Evolutionary conservation across 192 early-diverging fungal species (phyloP).

Genomic region (Backusella liffmaniae): DNA sequence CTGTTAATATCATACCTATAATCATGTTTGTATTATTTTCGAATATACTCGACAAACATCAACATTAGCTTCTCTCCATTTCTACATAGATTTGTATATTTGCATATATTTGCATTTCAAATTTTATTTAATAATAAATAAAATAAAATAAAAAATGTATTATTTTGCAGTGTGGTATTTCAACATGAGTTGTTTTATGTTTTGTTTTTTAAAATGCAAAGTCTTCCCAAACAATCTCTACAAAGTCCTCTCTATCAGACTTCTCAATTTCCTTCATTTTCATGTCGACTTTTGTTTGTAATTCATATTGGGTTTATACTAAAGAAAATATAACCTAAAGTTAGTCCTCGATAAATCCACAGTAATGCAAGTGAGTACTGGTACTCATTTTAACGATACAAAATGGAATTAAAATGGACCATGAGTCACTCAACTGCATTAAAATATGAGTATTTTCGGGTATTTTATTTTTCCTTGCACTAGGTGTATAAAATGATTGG

Average conservation of each 20-base stretch:
- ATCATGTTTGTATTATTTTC: not conserved
- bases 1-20: not conserved
- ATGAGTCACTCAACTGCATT: too few species aligned
- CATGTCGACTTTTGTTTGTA: not conserved
- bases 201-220: not conserved
- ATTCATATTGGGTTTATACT: too few species aligned
- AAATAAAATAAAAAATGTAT: not conserved
- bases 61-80: not conserved
- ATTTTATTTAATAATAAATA: not conserved
- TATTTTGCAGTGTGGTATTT: not conserved
- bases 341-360: too few species aligned
- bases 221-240: not conserved
- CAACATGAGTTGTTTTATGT: not conserved
- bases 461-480: too few species aligned
- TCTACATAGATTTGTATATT: not conserved
- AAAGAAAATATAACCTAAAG: too few species aligned
- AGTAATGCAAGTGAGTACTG: too few species aligned
- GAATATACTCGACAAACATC: not conserved
- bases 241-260: not conserved
- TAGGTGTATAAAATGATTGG: too few species aligned
- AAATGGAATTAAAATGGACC: too few species aligned
- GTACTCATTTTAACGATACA: too few species aligned
- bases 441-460: too few species aligned
- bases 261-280: not conserved
- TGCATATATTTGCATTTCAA: not conserved